phyloP scores from a whole-genome alignment of 1,284 basidiomycete genomes.

The Rhodotorula sp. region DNA sequence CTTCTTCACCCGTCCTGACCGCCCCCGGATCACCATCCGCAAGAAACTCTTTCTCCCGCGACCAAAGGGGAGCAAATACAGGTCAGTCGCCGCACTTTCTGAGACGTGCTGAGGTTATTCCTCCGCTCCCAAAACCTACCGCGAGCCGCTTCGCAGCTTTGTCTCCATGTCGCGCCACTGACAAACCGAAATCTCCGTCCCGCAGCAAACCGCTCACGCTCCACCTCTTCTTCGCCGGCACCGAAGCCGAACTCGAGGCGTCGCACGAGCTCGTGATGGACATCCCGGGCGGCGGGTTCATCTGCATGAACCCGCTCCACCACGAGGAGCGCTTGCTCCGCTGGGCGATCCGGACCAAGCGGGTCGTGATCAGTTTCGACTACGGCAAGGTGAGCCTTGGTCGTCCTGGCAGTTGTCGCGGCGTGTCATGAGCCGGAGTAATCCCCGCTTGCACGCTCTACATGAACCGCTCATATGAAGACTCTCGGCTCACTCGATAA shows the following conservation, averaged over 20 bases:
- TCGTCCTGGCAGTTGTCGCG: neutral
- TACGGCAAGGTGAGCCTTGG: slow-evolving; percentile 76
- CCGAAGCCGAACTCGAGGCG: slow-evolving; percentile 64
- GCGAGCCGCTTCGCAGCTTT: neutral
- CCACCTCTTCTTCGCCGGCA: slow-evolving; percentile 78
- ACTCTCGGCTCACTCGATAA: neutral
- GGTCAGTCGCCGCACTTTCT: slow-evolving; percentile 12
- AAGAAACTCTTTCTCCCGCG: slow-evolving; percentile 78
- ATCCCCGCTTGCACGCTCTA: neutral
- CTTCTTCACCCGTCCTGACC: slow-evolving; percentile 61
- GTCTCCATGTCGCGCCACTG: too few species aligned
- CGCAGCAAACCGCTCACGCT: slow-evolving; percentile 72
- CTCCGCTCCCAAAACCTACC: neutral
- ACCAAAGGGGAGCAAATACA: slow-evolving; percentile 69
- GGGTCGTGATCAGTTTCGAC: slow-evolving; percentile 81
- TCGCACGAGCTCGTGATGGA: slow-evolving; percentile 82
- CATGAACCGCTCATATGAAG: too few species aligned
- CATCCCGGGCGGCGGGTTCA: slow-evolving; percentile 92
- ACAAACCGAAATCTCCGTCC: slow-evolving; percentile 36
- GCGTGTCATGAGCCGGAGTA: neutral
- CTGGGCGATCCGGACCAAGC: slow-evolving; percentile 71
- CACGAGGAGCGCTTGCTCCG: slow-evolving; percentile 89
- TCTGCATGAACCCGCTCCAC: slow-evolving; percentile 91
- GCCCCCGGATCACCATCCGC: slow-evolving; percentile 62
- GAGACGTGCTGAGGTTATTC: too few species aligned